Evolutionary conservation across 306 rosid genomes (phyloP).

Genomic region (Trichosanthes cucumerina): DNA sequence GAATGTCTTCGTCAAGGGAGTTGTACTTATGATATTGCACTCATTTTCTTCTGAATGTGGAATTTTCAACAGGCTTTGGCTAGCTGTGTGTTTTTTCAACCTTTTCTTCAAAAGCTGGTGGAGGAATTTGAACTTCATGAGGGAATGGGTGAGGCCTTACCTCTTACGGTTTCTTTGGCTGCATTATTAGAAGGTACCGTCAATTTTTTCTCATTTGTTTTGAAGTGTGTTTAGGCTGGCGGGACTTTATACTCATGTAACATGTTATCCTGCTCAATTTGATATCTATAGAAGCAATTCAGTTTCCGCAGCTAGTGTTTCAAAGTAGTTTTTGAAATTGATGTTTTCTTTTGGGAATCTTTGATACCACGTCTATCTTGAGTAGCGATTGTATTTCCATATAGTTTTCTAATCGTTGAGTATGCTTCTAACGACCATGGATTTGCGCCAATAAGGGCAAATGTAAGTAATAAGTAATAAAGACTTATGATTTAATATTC

Average conservation of each 20-base stretch:
- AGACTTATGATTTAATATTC: background rate
- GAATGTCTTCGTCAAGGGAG: background rate
- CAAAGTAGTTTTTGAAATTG: background rate
- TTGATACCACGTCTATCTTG: background rate
- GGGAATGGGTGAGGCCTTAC: constrained; percentile 36
- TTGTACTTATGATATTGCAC: background rate
- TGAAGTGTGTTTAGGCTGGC: background rate
- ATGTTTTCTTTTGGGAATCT: background rate
- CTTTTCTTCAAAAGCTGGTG: constrained; percentile 39
- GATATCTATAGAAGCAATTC: background rate
- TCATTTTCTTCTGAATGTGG: background rate
- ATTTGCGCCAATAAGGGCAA: background rate
- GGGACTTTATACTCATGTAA: background rate
- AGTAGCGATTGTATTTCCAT: background rate
- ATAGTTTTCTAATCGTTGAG: background rate
- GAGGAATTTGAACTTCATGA: constrained; percentile 35
- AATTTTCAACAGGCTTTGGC: constrained; percentile 59
- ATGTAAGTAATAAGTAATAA: background rate
- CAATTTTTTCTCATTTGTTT: background rate
- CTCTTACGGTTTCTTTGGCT: constrained; percentile 59
- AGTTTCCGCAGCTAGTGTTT: background rate
- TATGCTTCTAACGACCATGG: background rate
- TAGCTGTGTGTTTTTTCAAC: constrained; percentile 57
- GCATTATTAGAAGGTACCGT: constrained; percentile 51
- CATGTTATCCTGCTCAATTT: background rate